A percentile compares a stretch with the other conserved stretches of the same genome.
These are phyloP conservation scores for Talaromyces amestolkiae DNA, from an alignment of 2,329 filamentous ascomycete species.

Conservation along the genomic window DNA sequence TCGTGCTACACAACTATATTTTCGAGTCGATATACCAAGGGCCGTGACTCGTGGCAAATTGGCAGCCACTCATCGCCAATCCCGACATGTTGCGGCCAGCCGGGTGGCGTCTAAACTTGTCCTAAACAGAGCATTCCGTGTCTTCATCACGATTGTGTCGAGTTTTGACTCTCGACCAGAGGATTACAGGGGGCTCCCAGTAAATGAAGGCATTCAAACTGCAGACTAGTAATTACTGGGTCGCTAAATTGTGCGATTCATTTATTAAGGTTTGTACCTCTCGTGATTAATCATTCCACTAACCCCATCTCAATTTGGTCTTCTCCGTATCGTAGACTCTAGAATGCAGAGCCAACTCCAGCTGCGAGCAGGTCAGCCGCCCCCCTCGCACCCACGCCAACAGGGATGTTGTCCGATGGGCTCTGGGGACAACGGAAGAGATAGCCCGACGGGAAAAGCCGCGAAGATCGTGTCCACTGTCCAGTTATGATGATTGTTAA, in stretches of 20 bases:
- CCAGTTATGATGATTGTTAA: neutral
- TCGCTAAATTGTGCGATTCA: neutral
- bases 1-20: conserved; percentile 2
- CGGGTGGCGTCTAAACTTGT: conserved; percentile 3
- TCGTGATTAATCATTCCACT: neutral
- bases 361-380: conserved; percentile 9
- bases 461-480: neutral
- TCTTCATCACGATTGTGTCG: neutral
- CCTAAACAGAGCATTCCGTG: conserved; percentile 4
- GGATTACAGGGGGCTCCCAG: neutral
- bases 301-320: neutral
- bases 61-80: neutral
- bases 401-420: neutral
- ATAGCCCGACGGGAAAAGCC: neutral
- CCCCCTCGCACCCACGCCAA: neutral
- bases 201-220: neutral
- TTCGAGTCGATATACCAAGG: neutral
- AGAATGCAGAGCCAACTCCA: neutral
- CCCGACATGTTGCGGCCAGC: neutral
- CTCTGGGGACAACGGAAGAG: neutral
- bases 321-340: neutral
- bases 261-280: neutral
- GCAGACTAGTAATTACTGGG: neutral
- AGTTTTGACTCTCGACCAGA: neutral
- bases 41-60: conserved; percentile 1